Conservation (phyloP, 495 filamentous ascomycete species). For the Talaromyces nanjingensis region DNA sequence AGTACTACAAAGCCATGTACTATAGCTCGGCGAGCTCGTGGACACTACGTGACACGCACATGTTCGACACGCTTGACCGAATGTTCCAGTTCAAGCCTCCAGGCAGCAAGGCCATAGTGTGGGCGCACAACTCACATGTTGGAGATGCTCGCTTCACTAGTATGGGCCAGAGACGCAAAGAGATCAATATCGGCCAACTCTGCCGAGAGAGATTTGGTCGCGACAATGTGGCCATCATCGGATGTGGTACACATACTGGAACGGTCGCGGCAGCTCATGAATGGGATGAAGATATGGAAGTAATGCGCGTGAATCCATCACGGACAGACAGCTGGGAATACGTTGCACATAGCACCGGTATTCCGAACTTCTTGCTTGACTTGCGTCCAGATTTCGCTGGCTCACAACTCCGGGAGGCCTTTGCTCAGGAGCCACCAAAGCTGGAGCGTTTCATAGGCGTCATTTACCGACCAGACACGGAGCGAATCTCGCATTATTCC, state of each 20-base stretch:
- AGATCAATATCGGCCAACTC: slow-evolving; percentile 51
- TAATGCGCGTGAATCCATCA: slow-evolving; percentile 42
- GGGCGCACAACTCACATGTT: slow-evolving; percentile 56
- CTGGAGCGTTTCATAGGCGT: slow-evolving; percentile 54
- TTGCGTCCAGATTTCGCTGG: slow-evolving; percentile 33
- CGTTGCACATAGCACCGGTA: slow-evolving; percentile 35
- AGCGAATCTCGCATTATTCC: slow-evolving; percentile 49
- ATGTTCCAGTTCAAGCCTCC: slow-evolving; percentile 35
- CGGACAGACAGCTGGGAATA: slow-evolving; percentile 39
- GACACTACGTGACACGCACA: slow-evolving; percentile 52
- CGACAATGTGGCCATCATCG: slow-evolving; percentile 42
- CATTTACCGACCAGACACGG: slow-evolving; percentile 51
- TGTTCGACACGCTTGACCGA: slow-evolving; percentile 48
- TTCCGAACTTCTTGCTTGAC: slow-evolving; percentile 43
- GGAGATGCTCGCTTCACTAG: slow-evolving; percentile 52
- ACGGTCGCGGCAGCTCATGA: slow-evolving; percentile 50
- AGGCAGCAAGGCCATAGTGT: slow-evolving; percentile 45
- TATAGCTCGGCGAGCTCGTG: slow-evolving; percentile 48
- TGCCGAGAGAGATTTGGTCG: slow-evolving; percentile 43
- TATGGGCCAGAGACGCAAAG: slow-evolving; percentile 43
- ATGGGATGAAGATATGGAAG: slow-evolving; percentile 51
- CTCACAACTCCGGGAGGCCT: slow-evolving; percentile 27
- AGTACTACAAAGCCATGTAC: slow-evolving; percentile 55
- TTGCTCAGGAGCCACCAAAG: slow-evolving; percentile 30
- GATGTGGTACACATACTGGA: slow-evolving; percentile 47